These are phyloP conservation scores for Arachnopeziza araneosa DNA, from an alignment of 2,329 filamentous ascomycete species.

Conservation along the genomic window DNA sequence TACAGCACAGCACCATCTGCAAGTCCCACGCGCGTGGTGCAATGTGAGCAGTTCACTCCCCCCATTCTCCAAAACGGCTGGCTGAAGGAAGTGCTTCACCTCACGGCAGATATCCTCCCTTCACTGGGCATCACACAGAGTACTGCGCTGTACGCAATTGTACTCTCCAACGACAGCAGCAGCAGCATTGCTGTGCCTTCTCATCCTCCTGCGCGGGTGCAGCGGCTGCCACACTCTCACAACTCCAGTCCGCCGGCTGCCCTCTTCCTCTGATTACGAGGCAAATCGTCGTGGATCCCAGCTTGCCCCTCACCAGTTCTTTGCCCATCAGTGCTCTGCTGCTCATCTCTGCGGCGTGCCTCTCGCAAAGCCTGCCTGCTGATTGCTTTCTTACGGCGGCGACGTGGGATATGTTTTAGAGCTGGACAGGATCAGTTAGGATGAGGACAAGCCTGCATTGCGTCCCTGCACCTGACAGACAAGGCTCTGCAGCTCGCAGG, in stretches of 20 bases:
- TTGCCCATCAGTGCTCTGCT: not conserved
- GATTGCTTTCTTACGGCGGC: conserved; percentile 10
- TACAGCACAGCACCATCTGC: not conserved
- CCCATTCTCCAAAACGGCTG: too few species aligned
- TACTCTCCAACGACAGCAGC: not conserved
- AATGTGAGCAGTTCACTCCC: not conserved
- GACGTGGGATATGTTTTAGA: conserved; percentile 22
- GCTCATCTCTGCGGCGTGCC: not conserved
- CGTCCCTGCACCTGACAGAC: conserved; percentile 1
- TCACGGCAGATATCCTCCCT: too few species aligned
- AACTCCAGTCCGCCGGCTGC: not conserved
- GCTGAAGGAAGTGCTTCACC: too few species aligned
- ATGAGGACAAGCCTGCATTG: conserved; percentile 7
- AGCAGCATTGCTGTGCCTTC: too few species aligned
- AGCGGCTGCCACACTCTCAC: not conserved
- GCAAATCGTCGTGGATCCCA: not conserved
- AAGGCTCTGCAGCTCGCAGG: not conserved
- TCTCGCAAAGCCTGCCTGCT: not conserved
- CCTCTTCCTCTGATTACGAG: not conserved
- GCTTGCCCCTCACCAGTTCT: not conserved
- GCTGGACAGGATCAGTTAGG: not conserved
- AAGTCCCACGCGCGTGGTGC: not conserved
- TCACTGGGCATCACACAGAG: too few species aligned
- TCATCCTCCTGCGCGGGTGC: not conserved
- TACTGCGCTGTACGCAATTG: not conserved